These are phyloP conservation scores for Claviceps spartinae DNA, from an alignment of 2,329 filamentous ascomycete genomes.

Conservation along the genomic window DNA sequence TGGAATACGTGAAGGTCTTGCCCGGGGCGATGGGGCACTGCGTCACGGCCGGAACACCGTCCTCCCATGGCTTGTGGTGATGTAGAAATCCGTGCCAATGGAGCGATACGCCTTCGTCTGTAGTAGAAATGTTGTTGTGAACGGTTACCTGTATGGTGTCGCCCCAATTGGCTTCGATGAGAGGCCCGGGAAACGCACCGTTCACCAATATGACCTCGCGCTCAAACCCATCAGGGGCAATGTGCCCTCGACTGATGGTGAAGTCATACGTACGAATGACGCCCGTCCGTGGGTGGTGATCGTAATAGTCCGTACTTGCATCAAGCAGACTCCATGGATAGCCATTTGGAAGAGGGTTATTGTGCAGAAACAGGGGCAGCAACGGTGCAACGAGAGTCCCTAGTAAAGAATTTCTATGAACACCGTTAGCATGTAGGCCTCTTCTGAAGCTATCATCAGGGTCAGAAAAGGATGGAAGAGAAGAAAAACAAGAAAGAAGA, in stretches of 20 bases:
- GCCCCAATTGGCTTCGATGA: slow-evolving; percentile 50
- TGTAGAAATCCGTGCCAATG: slow-evolving; percentile 44
- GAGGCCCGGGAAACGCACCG: slow-evolving; percentile 52
- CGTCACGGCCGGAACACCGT: slow-evolving; percentile 35
- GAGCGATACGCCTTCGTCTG: slow-evolving; percentile 32
- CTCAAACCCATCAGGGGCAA: slow-evolving; percentile 44
- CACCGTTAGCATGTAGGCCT: not conserved
- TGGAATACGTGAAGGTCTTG: slow-evolving; percentile 37
- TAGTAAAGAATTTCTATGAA: slow-evolving; percentile 22
- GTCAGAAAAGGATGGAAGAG: not conserved
- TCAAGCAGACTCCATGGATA: slow-evolving; percentile 37
- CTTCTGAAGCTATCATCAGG: not conserved
- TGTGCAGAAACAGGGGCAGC: slow-evolving; percentile 29
- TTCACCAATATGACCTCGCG: slow-evolving; percentile 46
- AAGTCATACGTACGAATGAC: slow-evolving; percentile 43
- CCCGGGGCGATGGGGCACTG: slow-evolving; percentile 57
- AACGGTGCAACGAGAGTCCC: slow-evolving; percentile 25
- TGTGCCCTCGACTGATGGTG: slow-evolving; percentile 32
- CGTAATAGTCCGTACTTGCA: slow-evolving; percentile 36
- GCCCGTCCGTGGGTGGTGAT: slow-evolving; percentile 34
- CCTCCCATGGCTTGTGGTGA: slow-evolving; percentile 34
- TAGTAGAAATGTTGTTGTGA: slow-evolving; percentile 49
- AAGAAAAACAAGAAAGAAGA: not conserved
- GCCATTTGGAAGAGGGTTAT: slow-evolving; percentile 35
- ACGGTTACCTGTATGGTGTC: slow-evolving; percentile 52